phyloP scores from a whole-genome alignment of 2,329 filamentous ascomycete genomes.

The Scedosporium minutisporum region DNA sequence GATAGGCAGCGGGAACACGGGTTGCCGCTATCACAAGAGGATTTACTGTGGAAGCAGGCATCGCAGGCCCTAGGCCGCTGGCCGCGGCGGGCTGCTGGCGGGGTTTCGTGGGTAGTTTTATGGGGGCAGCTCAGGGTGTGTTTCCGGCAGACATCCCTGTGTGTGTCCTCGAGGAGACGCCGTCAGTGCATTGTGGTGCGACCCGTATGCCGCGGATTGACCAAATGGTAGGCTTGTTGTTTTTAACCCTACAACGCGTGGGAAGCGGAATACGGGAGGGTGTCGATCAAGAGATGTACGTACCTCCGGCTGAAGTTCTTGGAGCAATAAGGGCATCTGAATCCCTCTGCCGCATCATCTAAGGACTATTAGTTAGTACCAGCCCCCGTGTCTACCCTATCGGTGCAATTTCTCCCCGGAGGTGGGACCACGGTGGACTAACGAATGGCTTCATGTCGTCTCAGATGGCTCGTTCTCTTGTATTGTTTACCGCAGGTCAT shows the following conservation, averaged over 20 bases:
- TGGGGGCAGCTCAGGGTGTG: neutral
- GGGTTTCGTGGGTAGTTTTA: neutral
- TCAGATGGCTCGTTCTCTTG: constrained; percentile 4
- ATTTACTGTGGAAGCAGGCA: constrained; percentile 3
- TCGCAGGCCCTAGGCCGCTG: constrained; percentile 1
- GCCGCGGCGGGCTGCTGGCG: neutral
- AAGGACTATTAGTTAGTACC: neutral
- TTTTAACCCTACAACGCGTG: neutral
- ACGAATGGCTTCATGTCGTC: constrained; percentile 5
- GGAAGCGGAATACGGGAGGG: neutral
- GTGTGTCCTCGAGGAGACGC: neutral
- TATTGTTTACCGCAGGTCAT: constrained; percentile 3
- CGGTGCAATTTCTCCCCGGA: neutral
- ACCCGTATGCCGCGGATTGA: neutral
- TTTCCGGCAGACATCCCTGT: constrained; percentile 5
- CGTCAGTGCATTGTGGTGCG: neutral
- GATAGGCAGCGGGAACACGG: constrained; percentile 2
- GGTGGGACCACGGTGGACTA: neutral
- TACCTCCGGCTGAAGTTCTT: constrained; percentile 6
- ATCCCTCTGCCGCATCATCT: neutral
- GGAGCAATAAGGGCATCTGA: constrained; percentile 3
- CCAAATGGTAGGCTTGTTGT: neutral
- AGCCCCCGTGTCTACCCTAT: neutral
- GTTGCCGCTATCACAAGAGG: neutral
- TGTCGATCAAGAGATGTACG: neutral